Base-by-base conservation (phyloP, 106 monocot species). In the Platanthera guangdongensis region DNA sequence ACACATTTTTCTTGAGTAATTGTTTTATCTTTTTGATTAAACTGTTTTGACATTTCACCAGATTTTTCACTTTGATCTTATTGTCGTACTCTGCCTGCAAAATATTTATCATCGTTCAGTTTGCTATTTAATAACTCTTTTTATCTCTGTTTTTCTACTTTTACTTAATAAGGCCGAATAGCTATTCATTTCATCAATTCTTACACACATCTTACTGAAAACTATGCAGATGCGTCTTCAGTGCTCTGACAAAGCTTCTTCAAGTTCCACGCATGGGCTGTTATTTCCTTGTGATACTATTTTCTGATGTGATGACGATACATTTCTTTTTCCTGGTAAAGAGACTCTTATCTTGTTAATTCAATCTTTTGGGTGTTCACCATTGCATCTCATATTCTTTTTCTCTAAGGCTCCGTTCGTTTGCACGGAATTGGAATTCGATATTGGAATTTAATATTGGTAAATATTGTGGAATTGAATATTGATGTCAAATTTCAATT, bases 271-370 rank as follows among this genome's bases (percentile, higher is more conserved):
- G 90, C 57, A 47, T 95, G 68, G 92, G 95, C 30, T 90, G 89
- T 79, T 95, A 95, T 87, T 95, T 95, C 79, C 84, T 95, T 77
- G 92, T 90, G n/a, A 95, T 95, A 79, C 52, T 95, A 15, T 83
- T 95, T 72, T 92, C 95, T 49, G 95, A 95, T 87, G 82, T 92
- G 50, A 95, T 95, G 95, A 92, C 95, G 7, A 87, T 95, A 78
- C 95, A 95, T 82, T 95, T 92, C 84, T 95, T 92, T 79, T 92
- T 90, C 81, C 82, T 95, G 90, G 95, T 92, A 92, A 59, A 72
- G 72, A 51, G 72, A 51, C 16, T 45, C 30, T 48, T 14, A 71
- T 71, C 14, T 48, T 48, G 15, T n/a, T 48, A 71, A 71, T 71
- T 28, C 12, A 1, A 21, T 60, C 5, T 60, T 59, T 60, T 60